Percentiles rank a stretch among this genome's conserved stretches.
phyloP scores from a whole-genome alignment of 2,329 filamentous ascomycete species.

The Microcyclosporella mali region DNA sequence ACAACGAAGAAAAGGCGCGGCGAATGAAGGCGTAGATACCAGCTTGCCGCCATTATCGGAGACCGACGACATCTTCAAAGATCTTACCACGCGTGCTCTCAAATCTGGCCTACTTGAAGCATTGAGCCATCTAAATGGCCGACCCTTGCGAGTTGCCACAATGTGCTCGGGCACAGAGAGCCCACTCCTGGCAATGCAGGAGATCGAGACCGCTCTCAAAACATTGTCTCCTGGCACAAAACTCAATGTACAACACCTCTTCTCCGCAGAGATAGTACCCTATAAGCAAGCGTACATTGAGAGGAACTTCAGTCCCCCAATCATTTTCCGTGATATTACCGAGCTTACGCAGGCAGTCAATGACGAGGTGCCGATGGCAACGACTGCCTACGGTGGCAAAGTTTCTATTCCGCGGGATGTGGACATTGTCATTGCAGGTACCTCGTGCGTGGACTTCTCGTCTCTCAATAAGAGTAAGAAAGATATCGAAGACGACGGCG shows the following conservation, averaged over 20 bases:
- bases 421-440: conserved; percentile 66
- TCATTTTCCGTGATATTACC: conserved; percentile 42
- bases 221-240: conserved; percentile 8
- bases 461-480: conserved; percentile 54
- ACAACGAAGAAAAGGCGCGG: background rate
- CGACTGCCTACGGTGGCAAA: conserved; percentile 60
- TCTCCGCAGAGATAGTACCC: conserved; percentile 43
- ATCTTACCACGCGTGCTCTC: conserved; percentile 40
- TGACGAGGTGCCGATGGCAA: conserved; percentile 28
- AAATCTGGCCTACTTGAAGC: conserved; percentile 32
- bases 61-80: conserved; percentile 45
- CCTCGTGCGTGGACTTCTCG: conserved; percentile 72
- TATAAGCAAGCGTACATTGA: conserved; percentile 46
- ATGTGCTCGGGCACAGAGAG: conserved; percentile 76
- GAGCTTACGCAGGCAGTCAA: conserved; percentile 31
- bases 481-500: conserved; percentile 49
- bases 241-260: conserved; percentile 34
- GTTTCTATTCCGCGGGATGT: conserved; percentile 50
- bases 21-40: conserved; percentile 20
- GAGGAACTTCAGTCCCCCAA: conserved; percentile 37
- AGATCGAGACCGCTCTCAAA: conserved; percentile 42
- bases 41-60: conserved; percentile 42
- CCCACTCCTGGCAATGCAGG: conserved; percentile 59
- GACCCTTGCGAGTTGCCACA: conserved; percentile 55
- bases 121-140: conserved; percentile 30